Evolutionary conservation across 192 early-diverging fungal species (phyloP).

Genomic region (Piromyces finnis): DNA sequence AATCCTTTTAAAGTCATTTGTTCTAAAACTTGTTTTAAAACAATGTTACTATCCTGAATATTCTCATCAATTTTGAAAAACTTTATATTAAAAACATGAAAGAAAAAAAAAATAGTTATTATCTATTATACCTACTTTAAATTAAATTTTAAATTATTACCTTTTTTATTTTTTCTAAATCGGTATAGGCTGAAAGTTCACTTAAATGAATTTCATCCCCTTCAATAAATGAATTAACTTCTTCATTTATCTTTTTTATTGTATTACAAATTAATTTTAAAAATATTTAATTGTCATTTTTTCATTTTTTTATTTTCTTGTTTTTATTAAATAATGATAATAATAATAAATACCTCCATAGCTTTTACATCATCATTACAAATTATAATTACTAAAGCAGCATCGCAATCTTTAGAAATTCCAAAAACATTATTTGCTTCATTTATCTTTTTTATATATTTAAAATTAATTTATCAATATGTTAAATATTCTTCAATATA

Average conservation of each 20-base stretch:
- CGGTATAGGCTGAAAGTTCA: neutral
- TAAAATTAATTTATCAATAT: no score
- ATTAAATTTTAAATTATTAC: neutral
- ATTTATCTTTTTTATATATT: neutral
- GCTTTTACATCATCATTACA: neutral
- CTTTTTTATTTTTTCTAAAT: neutral
- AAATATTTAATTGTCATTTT: no score
- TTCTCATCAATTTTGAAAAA: neutral
- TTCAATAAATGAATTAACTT: neutral
- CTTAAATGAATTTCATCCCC: neutral
- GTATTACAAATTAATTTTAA: no score
- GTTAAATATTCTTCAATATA: no score
- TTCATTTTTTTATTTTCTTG: no score
- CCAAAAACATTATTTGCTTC: neutral
- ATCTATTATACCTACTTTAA: no score
- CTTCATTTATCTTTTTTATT: neutral
- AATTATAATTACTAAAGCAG: neutral
- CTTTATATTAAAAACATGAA: neutral
- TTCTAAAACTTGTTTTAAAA: neutral
- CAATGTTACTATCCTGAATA: neutral
- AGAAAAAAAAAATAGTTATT: neutral
- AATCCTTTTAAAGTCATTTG: neutral
- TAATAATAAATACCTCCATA: neutral
- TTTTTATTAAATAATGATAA: no score
- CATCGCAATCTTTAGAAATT: neutral